A percentile compares a stretch with the other conserved stretches of the same genome.
Conservation (phyloP, 179 eudicot genomes). For the Camellia oleifera region DNA sequence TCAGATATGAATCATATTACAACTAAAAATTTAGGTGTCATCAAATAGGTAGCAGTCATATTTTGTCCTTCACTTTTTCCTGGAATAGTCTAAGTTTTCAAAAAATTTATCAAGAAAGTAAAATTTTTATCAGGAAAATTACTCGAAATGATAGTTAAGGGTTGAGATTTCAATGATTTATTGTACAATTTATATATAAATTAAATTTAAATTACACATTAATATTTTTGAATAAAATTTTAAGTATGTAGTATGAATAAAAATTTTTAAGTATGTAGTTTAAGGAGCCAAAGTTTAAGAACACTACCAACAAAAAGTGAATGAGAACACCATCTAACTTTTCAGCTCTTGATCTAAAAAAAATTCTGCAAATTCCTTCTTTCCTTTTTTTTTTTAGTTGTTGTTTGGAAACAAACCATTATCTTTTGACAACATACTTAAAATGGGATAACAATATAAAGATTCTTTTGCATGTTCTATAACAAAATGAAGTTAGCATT, state of each 20-base stretch:
- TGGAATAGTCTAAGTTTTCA: too few species aligned
- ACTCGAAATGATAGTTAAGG: too few species aligned
- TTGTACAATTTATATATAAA: too few species aligned
- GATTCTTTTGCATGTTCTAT: background rate
- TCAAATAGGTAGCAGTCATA: background rate
- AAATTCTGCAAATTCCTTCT: background rate
- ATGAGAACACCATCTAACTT: background rate
- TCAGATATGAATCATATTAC: background rate
- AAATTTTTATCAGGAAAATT: too few species aligned
- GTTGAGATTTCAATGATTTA: too few species aligned
- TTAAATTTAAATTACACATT: too few species aligned
- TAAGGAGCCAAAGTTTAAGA: background rate
- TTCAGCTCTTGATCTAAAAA: slow-evolving; percentile 4
- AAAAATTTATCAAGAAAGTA: too few species aligned
- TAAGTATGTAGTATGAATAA: too few species aligned
- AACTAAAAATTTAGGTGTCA: background rate
- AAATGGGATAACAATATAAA: background rate
- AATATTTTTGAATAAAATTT: too few species aligned
- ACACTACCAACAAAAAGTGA: background rate
- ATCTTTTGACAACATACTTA: slow-evolving; percentile 4
- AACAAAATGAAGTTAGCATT: background rate
- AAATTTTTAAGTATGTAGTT: too few species aligned
- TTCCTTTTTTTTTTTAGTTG: background rate
- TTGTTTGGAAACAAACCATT: background rate
- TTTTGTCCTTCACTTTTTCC: too few species aligned